Percentiles rank a stretch among this genome's conserved stretches.
These are phyloP conservation scores for Hyparrhenia diplandra DNA, from an alignment of 176 grass and related monocot species.

Conservation along the genomic window DNA sequence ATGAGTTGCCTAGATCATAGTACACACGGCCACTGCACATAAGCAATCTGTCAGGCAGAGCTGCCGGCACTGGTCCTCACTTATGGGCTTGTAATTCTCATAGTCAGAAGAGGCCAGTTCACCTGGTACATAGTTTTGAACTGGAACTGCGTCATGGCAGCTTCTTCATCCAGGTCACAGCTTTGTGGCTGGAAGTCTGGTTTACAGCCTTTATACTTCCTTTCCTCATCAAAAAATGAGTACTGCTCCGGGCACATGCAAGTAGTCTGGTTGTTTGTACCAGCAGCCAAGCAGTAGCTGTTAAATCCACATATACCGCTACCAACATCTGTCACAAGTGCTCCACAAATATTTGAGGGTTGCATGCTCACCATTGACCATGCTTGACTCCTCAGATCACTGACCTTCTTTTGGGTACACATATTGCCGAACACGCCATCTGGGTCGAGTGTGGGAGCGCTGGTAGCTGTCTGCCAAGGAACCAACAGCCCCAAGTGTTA, in stretches of 20 bases:
- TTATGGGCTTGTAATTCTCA: constrained; percentile 26
- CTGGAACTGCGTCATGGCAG: not conserved
- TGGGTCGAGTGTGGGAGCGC: constrained; percentile 36
- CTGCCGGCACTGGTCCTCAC: not conserved
- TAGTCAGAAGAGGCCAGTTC: constrained; percentile 38
- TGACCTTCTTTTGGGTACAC: constrained; percentile 24
- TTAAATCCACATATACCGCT: constrained; percentile 52
- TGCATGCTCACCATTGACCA: not conserved
- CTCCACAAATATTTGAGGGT: too few relatives aligned
- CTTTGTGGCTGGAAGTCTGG: constrained; percentile 36
- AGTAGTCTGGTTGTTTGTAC: not conserved
- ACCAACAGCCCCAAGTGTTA: too few relatives aligned
- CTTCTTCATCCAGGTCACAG: constrained; percentile 27
- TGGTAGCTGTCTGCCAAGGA: too few relatives aligned
- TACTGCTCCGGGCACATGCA: constrained; percentile 40
- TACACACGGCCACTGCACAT: constrained; percentile 22
- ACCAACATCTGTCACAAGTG: not conserved
- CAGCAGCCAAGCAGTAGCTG: constrained; percentile 38
- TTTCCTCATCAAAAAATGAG: constrained; percentile 34
- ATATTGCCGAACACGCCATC: constrained; percentile 51
- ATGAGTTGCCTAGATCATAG: not conserved
- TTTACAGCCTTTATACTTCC: constrained; percentile 49
- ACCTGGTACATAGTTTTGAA: not conserved
- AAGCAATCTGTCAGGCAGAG: constrained; percentile 49
- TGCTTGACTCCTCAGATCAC: not conserved